phyloP scores from a whole-genome alignment of 306 rosid species.

The Boehmeria nivea region DNA sequence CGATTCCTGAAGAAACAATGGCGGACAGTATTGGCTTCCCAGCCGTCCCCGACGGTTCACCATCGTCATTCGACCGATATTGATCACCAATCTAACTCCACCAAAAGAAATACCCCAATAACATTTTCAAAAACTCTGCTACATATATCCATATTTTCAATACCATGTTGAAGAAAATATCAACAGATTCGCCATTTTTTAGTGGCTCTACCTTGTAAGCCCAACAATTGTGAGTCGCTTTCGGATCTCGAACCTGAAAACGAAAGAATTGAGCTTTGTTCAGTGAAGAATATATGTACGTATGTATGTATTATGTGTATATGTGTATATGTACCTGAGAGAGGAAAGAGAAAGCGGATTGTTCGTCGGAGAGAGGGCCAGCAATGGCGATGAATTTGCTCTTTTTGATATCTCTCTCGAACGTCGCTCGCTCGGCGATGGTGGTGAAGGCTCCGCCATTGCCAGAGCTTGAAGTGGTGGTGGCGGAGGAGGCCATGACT shows the following conservation, averaged over 20 bases:
- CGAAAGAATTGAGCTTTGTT: neutral
- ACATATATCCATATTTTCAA: too few species aligned
- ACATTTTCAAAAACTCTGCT: neutral
- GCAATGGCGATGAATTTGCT: conserved; percentile 92
- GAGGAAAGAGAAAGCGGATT: conserved; percentile 72
- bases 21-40: conserved; percentile 91
- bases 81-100: conserved; percentile 76
- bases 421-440: conserved; percentile 48
- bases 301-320: neutral
- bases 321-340: conserved; percentile 43
- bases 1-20: conserved; percentile 77
- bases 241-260: conserved; percentile 65
- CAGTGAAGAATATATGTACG: neutral
- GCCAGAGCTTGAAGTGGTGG: conserved; percentile 26
- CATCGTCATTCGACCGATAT: conserved; percentile 86
- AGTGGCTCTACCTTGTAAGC: conserved; percentile 81
- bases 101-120: conserved; percentile 1
- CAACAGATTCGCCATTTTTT: too few species aligned
- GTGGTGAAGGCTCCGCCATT: conserved; percentile 57
- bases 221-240: conserved; percentile 93
- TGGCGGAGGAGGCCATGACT: conserved; percentile 38
- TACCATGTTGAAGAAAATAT: too few species aligned
- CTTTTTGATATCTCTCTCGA: conserved; percentile 71
- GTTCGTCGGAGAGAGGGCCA: conserved; percentile 65
- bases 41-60: conserved; percentile 92